Conservation (phyloP, 805 yeast species). For the Candida hispaniensis region DNA sequence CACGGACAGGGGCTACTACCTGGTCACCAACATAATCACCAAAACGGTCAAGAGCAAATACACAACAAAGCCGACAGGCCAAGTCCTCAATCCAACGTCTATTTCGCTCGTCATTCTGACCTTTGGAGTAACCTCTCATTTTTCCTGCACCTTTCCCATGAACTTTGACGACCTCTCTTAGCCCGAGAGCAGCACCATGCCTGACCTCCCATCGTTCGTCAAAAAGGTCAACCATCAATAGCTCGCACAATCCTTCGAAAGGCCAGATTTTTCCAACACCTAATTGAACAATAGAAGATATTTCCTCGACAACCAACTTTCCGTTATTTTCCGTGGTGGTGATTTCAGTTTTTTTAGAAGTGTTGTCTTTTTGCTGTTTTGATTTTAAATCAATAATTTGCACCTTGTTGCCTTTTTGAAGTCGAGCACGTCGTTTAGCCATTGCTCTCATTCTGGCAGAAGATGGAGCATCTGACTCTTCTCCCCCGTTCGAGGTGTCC, state of each 20-base stretch:
- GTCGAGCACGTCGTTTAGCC: constrained; percentile 86
- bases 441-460: constrained; percentile 72
- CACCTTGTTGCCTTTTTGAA: constrained; percentile 31
- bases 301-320: constrained; percentile 76
- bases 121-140: constrained; percentile 46
- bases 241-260: constrained; percentile 83
- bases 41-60: constrained; percentile 87
- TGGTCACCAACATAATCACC: constrained; percentile 97
- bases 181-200: constrained; percentile 90
- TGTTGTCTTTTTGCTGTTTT: constrained; percentile 26
- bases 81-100: constrained; percentile 70
- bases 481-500: constrained; percentile 16
- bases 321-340: constrained; percentile 62
- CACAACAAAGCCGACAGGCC: constrained; percentile 70
- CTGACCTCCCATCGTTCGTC: constrained; percentile 88
- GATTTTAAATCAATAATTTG: constrained; percentile 28
- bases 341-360: constrained; percentile 30
- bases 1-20: constrained; percentile 96
- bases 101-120: constrained; percentile 59
- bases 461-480: constrained; percentile 13
- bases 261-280: constrained; percentile 78
- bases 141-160: constrained; percentile 86
- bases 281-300: constrained; percentile 49
- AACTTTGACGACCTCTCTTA: constrained; percentile 70
- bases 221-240: constrained; percentile 66